Evolutionary conservation across 805 yeast species (phyloP).

Genomic region (Candida stauntonica): DNA sequence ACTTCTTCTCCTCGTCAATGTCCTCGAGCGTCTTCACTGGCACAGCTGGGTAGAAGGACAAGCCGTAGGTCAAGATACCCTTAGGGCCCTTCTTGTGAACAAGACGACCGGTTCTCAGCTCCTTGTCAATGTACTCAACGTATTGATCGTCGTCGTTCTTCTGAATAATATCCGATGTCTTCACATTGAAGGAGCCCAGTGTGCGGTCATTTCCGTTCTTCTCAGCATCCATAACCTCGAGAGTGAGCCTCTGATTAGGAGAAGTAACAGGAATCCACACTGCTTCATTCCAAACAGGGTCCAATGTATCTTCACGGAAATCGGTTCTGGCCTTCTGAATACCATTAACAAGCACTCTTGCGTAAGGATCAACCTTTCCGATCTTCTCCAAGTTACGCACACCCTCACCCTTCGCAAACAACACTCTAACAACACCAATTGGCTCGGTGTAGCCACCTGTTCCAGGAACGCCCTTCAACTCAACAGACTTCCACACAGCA

Average conservation of each 20-base stretch:
- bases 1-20: conserved; percentile 49
- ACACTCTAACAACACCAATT: conserved; percentile 82
- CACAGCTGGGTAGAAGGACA: conserved; percentile 79
- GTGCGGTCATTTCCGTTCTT: conserved; percentile 75
- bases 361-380: conserved; percentile 92
- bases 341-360: conserved; percentile 74
- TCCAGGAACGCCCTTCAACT: conserved; percentile 60
- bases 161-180: conserved; percentile 61
- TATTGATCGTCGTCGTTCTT: conserved; percentile 59
- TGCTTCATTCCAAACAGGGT: conserved; percentile 84
- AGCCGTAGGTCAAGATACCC: conserved; percentile 69
- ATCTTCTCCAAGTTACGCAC: conserved; percentile 81
- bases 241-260: conserved; percentile 71
- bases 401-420: conserved; percentile 64
- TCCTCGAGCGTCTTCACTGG: conserved; percentile 80
- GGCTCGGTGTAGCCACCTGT: conserved; percentile 88
- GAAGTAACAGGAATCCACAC: conserved; percentile 80
- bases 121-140: conserved; percentile 51
- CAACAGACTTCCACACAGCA: conserved; percentile 85
- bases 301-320: conserved; percentile 56
- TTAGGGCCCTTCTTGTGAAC: conserved; percentile 76
- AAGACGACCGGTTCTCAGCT: conserved; percentile 56
- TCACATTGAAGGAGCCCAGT: conserved; percentile 75
- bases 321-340: conserved; percentile 73
- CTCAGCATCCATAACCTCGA: conserved; percentile 93